phyloP scores from a whole-genome alignment of 208 protist genomes.

The Phytomonas sp. region DNA sequence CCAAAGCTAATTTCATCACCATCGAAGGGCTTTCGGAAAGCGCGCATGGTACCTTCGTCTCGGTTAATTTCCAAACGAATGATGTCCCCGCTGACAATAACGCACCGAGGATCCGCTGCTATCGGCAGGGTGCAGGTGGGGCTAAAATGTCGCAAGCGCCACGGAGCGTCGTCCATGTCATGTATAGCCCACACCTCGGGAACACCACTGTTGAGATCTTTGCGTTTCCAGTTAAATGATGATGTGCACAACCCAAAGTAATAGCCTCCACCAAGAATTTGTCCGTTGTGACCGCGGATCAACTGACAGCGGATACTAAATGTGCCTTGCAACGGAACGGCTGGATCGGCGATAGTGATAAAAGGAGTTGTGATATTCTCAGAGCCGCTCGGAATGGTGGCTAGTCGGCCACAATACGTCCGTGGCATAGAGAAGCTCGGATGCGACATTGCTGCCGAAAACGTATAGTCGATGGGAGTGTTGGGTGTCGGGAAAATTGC shows the following conservation, averaged over 20 bases:
- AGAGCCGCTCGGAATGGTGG: conserved; percentile 59
- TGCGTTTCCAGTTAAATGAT: conserved; percentile 58
- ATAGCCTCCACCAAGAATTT: conserved; percentile 88
- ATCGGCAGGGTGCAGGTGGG: conserved; percentile 44
- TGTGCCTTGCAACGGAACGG: conserved; percentile 35
- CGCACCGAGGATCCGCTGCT: conserved; percentile 68
- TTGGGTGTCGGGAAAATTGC: conserved; percentile 23
- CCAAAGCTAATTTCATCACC: conserved; percentile 69
- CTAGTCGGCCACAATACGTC: conserved; percentile 67
- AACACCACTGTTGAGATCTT: conserved; percentile 50
- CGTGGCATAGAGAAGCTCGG: conserved; percentile 56
- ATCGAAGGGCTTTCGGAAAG: conserved; percentile 75
- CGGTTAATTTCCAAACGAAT: conserved; percentile 80
- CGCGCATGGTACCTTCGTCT: conserved; percentile 63
- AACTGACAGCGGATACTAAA: conserved; percentile 79
- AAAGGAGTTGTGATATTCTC: conserved; percentile 61
- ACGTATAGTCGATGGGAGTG: conserved; percentile 56
- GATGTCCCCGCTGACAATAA: conserved; percentile 84
- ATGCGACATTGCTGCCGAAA: conserved; percentile 66
- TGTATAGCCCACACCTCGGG: conserved; percentile 85
- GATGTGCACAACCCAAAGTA: conserved; percentile 79
- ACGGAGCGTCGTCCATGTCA: conserved; percentile 83
- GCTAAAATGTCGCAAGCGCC: conserved; percentile 71
- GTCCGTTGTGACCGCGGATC: conserved; percentile 68
- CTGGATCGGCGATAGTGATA: conserved; percentile 83